Evolutionary conservation across 148 eudicot genomes (phyloP).

Genomic region (Nepenthes gracilis): DNA sequence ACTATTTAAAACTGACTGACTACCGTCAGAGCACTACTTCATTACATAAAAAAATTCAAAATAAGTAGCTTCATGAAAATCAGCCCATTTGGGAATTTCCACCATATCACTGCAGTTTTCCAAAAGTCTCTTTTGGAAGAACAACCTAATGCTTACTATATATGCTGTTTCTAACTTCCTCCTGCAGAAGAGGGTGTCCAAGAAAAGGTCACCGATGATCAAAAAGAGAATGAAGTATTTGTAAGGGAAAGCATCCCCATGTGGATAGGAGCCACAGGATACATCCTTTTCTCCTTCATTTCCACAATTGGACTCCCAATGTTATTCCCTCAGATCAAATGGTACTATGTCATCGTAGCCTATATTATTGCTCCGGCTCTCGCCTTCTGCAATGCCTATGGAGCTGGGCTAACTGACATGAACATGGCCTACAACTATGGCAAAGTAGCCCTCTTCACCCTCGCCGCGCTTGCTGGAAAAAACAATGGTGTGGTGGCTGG

Average conservation of each 20-base stretch:
- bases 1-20: too few species aligned
- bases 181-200: slow-evolving; percentile 15
- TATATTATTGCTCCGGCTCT: slow-evolving; percentile 51
- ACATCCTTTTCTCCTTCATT: slow-evolving; percentile 38
- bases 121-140: too few species aligned
- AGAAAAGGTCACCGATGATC: slow-evolving; percentile 10
- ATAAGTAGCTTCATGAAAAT: too few species aligned
- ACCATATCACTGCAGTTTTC: too few species aligned
- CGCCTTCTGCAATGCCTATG: slow-evolving; percentile 79
- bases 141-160: not conserved
- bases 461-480: slow-evolving; percentile 45
- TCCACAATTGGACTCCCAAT: slow-evolving; percentile 44
- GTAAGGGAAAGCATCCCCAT: slow-evolving; percentile 50
- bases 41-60: too few species aligned
- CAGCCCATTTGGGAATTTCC: too few species aligned
- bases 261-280: slow-evolving; percentile 48
- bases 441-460: slow-evolving; percentile 61
- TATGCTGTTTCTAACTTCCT: not conserved
- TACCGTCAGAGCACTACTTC: too few species aligned
- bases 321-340: slow-evolving; percentile 52
- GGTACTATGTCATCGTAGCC: slow-evolving; percentile 55
- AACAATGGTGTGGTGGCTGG: slow-evolving; percentile 64
- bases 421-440: slow-evolving; percentile 80
- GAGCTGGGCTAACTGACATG: slow-evolving; percentile 76
- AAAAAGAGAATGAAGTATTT: slow-evolving; percentile 40